A percentile compares a stretch with the other conserved stretches of the same genome.
These are phyloP conservation scores for Lipomyces sp. DNA, from an alignment of 805 yeast species.

Conservation along the genomic window DNA sequence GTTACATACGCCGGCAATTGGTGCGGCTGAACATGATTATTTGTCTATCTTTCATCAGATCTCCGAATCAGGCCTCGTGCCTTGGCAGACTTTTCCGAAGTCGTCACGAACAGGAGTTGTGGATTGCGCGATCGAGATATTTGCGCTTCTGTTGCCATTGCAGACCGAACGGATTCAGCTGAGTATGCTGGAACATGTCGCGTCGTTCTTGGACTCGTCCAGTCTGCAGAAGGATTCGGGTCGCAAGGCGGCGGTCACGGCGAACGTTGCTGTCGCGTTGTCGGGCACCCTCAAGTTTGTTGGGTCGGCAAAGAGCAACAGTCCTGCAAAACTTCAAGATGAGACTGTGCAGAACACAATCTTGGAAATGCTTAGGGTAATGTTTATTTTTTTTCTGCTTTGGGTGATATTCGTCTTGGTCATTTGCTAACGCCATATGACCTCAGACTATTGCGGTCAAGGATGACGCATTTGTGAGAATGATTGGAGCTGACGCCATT, in stretches of 20 bases:
- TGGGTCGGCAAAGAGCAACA: conserved; percentile 9
- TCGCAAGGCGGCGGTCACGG: conserved; percentile 49
- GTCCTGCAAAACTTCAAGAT: neutral
- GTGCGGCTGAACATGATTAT: conserved; percentile 33
- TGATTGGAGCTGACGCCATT: conserved; percentile 53
- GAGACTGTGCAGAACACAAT: conserved; percentile 45
- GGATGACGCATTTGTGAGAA: conserved; percentile 43
- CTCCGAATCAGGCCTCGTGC: conserved; percentile 11
- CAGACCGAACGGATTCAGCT: conserved; percentile 77
- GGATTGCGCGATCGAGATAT: conserved; percentile 77
- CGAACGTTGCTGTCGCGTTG: conserved; percentile 64
- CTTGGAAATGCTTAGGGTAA: conserved; percentile 49
- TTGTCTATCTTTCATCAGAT: conserved; percentile 20
- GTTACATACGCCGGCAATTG: conserved; percentile 31
- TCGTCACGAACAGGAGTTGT: conserved; percentile 51
- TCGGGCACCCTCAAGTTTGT: conserved; percentile 47
- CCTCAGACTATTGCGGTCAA: conserved; percentile 7
- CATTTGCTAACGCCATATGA: neutral
- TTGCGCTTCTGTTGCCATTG: conserved; percentile 64
- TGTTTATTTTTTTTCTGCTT: conserved; percentile 14
- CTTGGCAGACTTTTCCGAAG: conserved; percentile 24
- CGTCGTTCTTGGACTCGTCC: conserved; percentile 50
- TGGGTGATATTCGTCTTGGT: neutral
- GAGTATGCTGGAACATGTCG: conserved; percentile 77
- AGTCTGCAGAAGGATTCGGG: conserved; percentile 36